Percentiles rank a stretch among this genome's conserved stretches.
phyloP scores from a whole-genome alignment of 495 filamentous ascomycete species.

The Thermochaetoides thermophila region DNA sequence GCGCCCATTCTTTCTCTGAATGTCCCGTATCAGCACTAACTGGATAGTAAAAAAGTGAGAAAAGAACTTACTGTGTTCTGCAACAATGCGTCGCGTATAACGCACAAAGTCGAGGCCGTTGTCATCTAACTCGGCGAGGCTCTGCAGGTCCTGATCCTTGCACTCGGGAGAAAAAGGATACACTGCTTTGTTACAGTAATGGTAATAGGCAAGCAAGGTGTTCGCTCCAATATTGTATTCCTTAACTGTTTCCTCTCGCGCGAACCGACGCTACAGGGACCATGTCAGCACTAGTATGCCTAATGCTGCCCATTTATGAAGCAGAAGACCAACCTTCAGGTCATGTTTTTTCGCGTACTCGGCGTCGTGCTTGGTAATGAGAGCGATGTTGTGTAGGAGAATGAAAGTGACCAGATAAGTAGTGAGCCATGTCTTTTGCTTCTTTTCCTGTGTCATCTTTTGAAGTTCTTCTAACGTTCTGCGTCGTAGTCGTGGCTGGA shows the following conservation, averaged over 20 bases:
- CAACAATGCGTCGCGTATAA: conserved; percentile 21
- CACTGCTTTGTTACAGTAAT: conserved; percentile 43
- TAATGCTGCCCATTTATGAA: no score
- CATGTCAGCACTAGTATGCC: no score
- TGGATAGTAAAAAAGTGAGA: no score
- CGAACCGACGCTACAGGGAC: no score
- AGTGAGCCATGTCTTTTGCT: conserved; percentile 40
- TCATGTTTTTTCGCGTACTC: conserved; percentile 40
- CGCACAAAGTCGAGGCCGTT: conserved; percentile 24
- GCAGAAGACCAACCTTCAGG: conserved; percentile 33
- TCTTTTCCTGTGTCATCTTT: conserved; percentile 40
- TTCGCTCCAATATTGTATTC: conserved; percentile 41
- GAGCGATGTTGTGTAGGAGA: conserved; percentile 41
- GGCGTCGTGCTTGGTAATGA: conserved; percentile 41
- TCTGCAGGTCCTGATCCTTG: conserved; percentile 31
- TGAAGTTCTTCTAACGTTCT: conserved; percentile 41
- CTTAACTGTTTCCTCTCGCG: conserved; percentile 33
- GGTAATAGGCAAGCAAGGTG: conserved; percentile 42
- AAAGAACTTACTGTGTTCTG: conserved; percentile 32
- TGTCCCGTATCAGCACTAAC: no score
- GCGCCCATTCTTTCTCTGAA: conserved; percentile 27
- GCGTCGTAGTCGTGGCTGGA: conserved; percentile 38
- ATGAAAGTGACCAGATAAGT: conserved; percentile 45
- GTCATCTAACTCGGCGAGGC: conserved; percentile 30
- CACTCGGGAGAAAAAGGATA: conserved; percentile 35